Evolutionary conservation across 208 protist genomes (phyloP).

Genomic region (Trypanosoma avium): DNA sequence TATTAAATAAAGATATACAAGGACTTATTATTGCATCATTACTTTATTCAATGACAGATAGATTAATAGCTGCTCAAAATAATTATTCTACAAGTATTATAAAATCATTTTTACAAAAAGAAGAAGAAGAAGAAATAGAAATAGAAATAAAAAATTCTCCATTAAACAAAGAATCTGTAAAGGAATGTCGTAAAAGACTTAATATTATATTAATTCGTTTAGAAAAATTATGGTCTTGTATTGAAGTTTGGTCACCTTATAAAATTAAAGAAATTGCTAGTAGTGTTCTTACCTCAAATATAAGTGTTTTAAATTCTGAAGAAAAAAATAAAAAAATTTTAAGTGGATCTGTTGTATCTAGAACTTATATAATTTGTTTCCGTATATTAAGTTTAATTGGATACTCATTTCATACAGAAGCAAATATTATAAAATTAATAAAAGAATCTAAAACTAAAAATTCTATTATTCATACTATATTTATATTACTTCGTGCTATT

Average conservation of each 20-base stretch:
- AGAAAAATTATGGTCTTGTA: constrained; percentile 38
- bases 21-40: constrained; percentile 18
- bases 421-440: constrained; percentile 15
- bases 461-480: constrained; percentile 15
- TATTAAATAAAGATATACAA: constrained; percentile 17
- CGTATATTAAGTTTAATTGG: constrained; percentile 50
- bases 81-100: constrained; percentile 59
- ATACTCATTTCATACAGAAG: constrained; percentile 18
- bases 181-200: constrained; percentile 17
- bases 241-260: constrained; percentile 52
- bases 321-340: background rate
- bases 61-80: constrained; percentile 54
- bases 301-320: constrained; percentile 9
- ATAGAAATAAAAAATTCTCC: too few relatives aligned
- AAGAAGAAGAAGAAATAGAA: background rate
- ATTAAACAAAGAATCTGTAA: constrained; percentile 18
- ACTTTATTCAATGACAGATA: constrained; percentile 55
- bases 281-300: constrained; percentile 23
- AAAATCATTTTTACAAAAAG: constrained; percentile 13
- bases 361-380: constrained; percentile 66
- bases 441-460: background rate
- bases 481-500: constrained; percentile 32
- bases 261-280: constrained; percentile 36
- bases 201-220: constrained; percentile 20
- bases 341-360: constrained; percentile 45